Conservation (phyloP, 2,329 filamentous ascomycete genomes). For the Ophiostoma piceae region DNA sequence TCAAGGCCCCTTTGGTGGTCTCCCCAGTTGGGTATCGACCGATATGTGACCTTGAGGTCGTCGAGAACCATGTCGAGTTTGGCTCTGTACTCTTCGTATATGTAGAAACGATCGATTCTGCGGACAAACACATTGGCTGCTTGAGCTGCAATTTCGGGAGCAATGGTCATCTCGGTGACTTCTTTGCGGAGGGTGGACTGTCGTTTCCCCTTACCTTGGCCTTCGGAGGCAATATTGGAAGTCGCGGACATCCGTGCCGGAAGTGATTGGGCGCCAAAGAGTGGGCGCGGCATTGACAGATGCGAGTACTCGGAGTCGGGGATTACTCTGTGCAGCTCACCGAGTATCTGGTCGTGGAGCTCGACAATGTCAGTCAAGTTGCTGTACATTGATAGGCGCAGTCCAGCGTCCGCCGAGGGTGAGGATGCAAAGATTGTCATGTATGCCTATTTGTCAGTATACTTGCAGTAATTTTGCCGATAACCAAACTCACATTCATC, state of each 20-base stretch:
- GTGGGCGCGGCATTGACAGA: constrained; percentile 38
- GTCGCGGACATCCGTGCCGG: constrained; percentile 43
- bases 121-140: constrained; percentile 57
- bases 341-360: constrained; percentile 76
- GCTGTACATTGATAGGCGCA: constrained; percentile 68
- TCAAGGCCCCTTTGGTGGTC: constrained; percentile 82
- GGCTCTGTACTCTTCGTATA: constrained; percentile 87
- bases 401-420: constrained; percentile 56
- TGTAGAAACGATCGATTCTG: constrained; percentile 74
- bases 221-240: constrained; percentile 43
- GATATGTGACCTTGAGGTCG: constrained; percentile 65
- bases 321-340: constrained; percentile 64
- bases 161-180: constrained; percentile 48
- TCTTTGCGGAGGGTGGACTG: constrained; percentile 31
- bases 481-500: constrained; percentile 60
- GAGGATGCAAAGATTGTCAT: constrained; percentile 69
- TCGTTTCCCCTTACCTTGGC: constrained; percentile 36
- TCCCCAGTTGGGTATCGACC: constrained; percentile 67
- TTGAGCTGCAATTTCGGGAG: constrained; percentile 55
- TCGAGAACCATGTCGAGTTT: constrained; percentile 83
- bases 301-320: constrained; percentile 59
- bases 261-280: constrained; percentile 25
- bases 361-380: constrained; percentile 76
- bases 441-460: constrained; percentile 54
- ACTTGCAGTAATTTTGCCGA: too few species aligned